Evolutionary conservation across 768 basidiomycete species (phyloP), one percentile per base, ranked within the genome.

Genomic region (Guyanaporus albipodus): DNA sequence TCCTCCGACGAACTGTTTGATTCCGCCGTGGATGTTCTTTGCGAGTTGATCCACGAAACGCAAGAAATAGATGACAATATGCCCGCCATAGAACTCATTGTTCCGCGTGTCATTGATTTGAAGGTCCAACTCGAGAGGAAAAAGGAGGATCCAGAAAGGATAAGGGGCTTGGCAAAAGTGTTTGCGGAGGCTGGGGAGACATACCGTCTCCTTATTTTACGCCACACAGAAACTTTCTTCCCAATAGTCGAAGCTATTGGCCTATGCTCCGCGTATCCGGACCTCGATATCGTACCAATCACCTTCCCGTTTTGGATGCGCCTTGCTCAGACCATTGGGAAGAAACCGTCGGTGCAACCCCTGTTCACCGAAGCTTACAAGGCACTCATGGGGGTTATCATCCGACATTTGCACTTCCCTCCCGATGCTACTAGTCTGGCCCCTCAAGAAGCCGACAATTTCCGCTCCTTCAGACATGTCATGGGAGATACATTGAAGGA

Each of bases 401-500:
- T 98, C 62, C 69, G 73, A 28, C 96, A 98, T 63, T 76, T 99
- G 8, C 90, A 90, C 61, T 98, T 96, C 69, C 94, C 96, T 15
- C 57, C 79, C 6, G 91, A 97, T 52, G 58, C 78, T 9, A 63
- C 71, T 15, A 66, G 77, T 34, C 64, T 93, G 56, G 74, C 77
- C 17, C 81, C 83, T 15, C 90, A 94, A 68, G 96, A 97, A 63
- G 79, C 85, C 5, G 96, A 99, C 45, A 85, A 87, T 58, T 99
- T 98, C 76, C 80, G 96, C 18, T 79, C 83, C 4, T 99, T 99
- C 74, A 77, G 96, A 38, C 96, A 99, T 71, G 83, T 93, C 50
- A 98, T 99, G 90, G 96, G 96, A 31, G 94, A 99, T 64, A 98
- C 96, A 4, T 77, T 99, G 53, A 99, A 99, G 69, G 96, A 99